These are phyloP conservation scores for Salix arbutifolia DNA, from an alignment of 345 rosid species.

Conservation along the genomic window DNA sequence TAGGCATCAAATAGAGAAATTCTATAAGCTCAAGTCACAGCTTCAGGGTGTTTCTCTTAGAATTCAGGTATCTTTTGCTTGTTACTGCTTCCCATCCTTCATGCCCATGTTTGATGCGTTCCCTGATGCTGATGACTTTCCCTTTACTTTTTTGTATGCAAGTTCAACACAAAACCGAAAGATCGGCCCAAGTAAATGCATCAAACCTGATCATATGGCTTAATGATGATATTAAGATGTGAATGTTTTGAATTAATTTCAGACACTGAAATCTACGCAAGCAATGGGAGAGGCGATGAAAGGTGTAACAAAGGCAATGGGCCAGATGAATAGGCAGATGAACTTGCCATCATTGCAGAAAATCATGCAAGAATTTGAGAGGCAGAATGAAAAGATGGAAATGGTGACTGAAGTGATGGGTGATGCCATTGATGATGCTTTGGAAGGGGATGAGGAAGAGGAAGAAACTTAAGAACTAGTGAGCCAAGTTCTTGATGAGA, in stretches of 20 bases:
- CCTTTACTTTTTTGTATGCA: no score
- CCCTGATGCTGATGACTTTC: neutral
- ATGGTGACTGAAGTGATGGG: slow-evolving; percentile 87
- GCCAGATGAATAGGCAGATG: slow-evolving; percentile 91
- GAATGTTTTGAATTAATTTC: neutral
- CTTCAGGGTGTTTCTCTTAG: slow-evolving; percentile 96
- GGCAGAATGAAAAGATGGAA: slow-evolving; percentile 91
- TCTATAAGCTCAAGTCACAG: slow-evolving; percentile 87
- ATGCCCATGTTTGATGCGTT: neutral
- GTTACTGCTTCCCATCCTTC: neutral
- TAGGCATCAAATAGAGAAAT: slow-evolving; percentile 88
- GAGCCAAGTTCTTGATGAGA: slow-evolving; percentile 87
- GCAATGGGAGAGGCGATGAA: slow-evolving; percentile 97
- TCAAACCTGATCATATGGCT: no score
- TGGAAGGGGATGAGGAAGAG: slow-evolving; percentile 92
- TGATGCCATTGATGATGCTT: slow-evolving; percentile 82
- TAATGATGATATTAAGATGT: neutral
- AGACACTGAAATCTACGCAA: slow-evolving; percentile 87
- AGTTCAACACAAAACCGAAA: no score
- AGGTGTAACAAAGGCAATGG: slow-evolving; percentile 95
- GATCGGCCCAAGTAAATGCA: no score
- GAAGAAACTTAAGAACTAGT: slow-evolving; percentile 88
- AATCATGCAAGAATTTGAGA: slow-evolving; percentile 85
- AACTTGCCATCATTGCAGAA: slow-evolving; percentile 81
- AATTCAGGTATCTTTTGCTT: slow-evolving; percentile 59